Evolutionary conservation across 2,329 filamentous ascomycete species (phyloP), one percentile per base, ranked within the genome.

Genomic region (Trichothecium sympodiale): DNA sequence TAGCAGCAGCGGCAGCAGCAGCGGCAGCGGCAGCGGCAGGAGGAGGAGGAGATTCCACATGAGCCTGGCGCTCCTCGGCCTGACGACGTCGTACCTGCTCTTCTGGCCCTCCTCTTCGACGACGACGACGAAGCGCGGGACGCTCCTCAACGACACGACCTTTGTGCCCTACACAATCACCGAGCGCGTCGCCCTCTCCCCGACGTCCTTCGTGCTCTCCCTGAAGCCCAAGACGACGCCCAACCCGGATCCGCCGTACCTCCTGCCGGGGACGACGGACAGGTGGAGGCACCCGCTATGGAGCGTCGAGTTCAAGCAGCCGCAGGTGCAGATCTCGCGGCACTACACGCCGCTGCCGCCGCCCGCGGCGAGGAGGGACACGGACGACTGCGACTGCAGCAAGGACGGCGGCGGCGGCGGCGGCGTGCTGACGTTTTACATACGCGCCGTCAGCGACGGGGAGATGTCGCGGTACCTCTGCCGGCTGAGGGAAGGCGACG

Each of bases 261-360:
- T 61, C n/a, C 27, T 40, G 14, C 41, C 46, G 16, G 27, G 41
- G n/a, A 10, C 20, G 20, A 41, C 46, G 3, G 37, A 41, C 13
- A 29, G 38, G 43, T 59, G 60, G 59, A 46, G 44, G 9, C 44
- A 73, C 38, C 81, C 83, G 4, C 69, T 93, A 29, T 94, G 86
- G 82, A 87, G 81, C 43, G 80, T 96, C 25, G 83, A 95, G 62
- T 77, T 94, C 52, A 94, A 94, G 61, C 91, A 96, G 61, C 91
- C 91, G 3, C 80, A 94, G 55, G 62, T 96, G 38, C 88, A 95
- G 59, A 94, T 98, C 47, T 84, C 85, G 30, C 67, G 91, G 42
- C 79, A 86, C 39, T 98, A 98, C 59, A 96, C 91, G 4, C 87
- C 89, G 1, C 64, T 98, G 1, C 89, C 86, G 0, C 70, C 76